Evolutionary conservation across 2,329 filamentous ascomycete genomes (phyloP), one percentile per base, ranked within the genome.

Genomic region (Leptographium wingfieldii): DNA sequence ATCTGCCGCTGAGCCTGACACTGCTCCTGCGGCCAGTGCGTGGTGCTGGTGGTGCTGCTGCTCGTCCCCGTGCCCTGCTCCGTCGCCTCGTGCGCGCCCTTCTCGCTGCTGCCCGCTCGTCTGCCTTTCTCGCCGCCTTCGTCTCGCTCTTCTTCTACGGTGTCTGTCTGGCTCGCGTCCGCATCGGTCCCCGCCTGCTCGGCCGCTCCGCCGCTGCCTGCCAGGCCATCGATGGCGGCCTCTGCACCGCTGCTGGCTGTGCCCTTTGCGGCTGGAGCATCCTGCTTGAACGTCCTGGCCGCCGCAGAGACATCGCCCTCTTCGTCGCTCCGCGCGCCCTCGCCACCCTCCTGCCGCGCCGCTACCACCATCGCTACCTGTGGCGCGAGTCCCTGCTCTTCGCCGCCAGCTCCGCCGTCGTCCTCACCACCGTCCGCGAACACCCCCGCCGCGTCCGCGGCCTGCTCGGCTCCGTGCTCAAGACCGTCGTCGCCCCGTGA

Each of bases 61-160:
- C 22, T 12, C 5, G 19, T 3, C 53, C 12, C 6, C 52, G 16
- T 6, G n/a, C 10, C 2, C 5, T 64, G 80, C 12, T 66, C 49
- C 72, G 73, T 31, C 83, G 84, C 1, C 60, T 85, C 27, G 12
- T 63, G 16, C 55, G 56, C 3, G 61, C 61, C 25, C 5, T 35
- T 31, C 66, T 76, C 16, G 85, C 85, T 2, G 83, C 88, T 1
- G 72, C 79, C 11, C 82, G 86, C 38, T 92, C 88, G 5, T 91
- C 89, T 0, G 79, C 86, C 0, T 94, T 95, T 69, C 78, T 95
- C 1, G 88, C 84, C 3, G 74, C 83, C 0, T 95, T 92, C 70
- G 87, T 95, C 64, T 77, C 83, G 1, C 74, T 91, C 12, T 94
- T 92, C 70, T 95, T 92, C 74, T 95, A 95, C 69, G 85, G 87